These are phyloP conservation scores for Scheffersomyces coipomensis DNA, from an alignment of 805 yeast genomes.

Conservation along the genomic window DNA sequence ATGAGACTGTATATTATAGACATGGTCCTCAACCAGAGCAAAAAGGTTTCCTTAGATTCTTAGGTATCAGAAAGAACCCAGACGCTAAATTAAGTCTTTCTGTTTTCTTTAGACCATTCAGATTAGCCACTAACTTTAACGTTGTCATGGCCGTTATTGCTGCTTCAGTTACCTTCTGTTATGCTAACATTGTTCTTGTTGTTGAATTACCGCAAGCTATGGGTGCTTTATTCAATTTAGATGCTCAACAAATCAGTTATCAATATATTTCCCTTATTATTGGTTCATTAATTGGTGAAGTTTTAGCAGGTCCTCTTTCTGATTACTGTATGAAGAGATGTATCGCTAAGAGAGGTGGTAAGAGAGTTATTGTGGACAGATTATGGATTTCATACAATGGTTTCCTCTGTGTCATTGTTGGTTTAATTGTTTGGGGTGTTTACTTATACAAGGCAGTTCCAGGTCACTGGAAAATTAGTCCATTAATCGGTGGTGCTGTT, in stretches of 20 bases:
- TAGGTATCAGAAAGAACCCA: slow-evolving; percentile 3
- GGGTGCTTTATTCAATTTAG: slow-evolving; percentile 13
- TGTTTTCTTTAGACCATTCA: slow-evolving; percentile 9
- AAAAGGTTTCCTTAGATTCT: background rate
- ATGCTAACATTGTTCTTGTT: slow-evolving; percentile 18
- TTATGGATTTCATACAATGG: slow-evolving; percentile 21
- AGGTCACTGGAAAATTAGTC: slow-evolving; percentile 17
- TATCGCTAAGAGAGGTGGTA: slow-evolving; percentile 5
- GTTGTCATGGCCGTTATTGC: slow-evolving; percentile 15
- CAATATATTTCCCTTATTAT: slow-evolving; percentile 19
- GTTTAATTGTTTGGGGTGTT: slow-evolving; percentile 20
- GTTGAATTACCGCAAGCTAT: slow-evolving; percentile 20
- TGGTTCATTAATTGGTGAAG: slow-evolving; percentile 21
- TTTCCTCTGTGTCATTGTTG: slow-evolving; percentile 15
- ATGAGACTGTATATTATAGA: slow-evolving; percentile 9
- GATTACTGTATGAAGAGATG: slow-evolving; percentile 21
- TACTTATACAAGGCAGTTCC: slow-evolving; percentile 10
- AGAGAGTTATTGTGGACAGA: slow-evolving; percentile 11
- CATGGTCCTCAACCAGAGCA: background rate
- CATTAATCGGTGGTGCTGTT: slow-evolving; percentile 20
- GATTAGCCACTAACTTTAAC: slow-evolving; percentile 3
- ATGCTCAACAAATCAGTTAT: slow-evolving; percentile 19
- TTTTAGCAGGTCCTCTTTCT: slow-evolving; percentile 19
- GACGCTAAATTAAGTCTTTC: slow-evolving; percentile 2
- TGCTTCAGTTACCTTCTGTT: slow-evolving; percentile 17